These are phyloP conservation scores for Crithidia acanthocephali DNA, from an alignment of 208 protist genomes.

Conservation along the genomic window DNA sequence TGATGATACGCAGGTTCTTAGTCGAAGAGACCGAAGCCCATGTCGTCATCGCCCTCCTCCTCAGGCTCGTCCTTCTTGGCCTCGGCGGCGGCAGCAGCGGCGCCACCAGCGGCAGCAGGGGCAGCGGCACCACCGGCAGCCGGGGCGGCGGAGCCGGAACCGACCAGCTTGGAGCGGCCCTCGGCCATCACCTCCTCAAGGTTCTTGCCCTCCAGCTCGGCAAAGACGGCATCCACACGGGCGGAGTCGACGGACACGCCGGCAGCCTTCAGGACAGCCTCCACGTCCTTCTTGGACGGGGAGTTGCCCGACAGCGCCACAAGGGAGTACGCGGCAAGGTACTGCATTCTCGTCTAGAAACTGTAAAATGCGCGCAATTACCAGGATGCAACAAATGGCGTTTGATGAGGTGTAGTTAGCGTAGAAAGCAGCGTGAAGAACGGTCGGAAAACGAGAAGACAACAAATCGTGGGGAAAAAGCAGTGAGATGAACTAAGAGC, in stretches of 20 bases:
- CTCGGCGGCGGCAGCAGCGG: conserved; percentile 44
- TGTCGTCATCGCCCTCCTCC: conserved; percentile 89
- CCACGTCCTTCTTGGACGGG: conserved; percentile 80
- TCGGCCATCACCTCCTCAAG: conserved; percentile 85
- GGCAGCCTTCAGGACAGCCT: conserved; percentile 92
- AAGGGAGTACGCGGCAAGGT: conserved; percentile 94
- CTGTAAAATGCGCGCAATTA: neutral
- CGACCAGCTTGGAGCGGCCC: conserved; percentile 90
- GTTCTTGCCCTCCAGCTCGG: conserved; percentile 91
- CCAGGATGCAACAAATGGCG: no score
- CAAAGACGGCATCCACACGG: conserved; percentile 75
- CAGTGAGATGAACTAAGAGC: no score
- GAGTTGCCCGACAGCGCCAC: conserved; percentile 82
- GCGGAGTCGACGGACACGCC: conserved; percentile 76
- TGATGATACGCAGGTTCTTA: conserved; percentile 33
- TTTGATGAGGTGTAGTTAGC: no score
- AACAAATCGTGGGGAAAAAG: no score
- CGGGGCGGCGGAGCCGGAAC: conserved; percentile 49
- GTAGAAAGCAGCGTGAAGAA: neutral
- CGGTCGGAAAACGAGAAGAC: no score
- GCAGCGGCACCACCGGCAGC: conserved; percentile 48
- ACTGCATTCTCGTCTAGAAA: conserved; percentile 77
- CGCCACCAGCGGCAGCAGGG: conserved; percentile 36
- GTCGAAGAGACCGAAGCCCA: conserved; percentile 94
- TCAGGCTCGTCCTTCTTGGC: conserved; percentile 64